Percentiles rank a stretch among this genome's conserved stretches.
Conservation (phyloP, 176 grass and related monocot species). For the Bonia amplexicaulis region DNA sequence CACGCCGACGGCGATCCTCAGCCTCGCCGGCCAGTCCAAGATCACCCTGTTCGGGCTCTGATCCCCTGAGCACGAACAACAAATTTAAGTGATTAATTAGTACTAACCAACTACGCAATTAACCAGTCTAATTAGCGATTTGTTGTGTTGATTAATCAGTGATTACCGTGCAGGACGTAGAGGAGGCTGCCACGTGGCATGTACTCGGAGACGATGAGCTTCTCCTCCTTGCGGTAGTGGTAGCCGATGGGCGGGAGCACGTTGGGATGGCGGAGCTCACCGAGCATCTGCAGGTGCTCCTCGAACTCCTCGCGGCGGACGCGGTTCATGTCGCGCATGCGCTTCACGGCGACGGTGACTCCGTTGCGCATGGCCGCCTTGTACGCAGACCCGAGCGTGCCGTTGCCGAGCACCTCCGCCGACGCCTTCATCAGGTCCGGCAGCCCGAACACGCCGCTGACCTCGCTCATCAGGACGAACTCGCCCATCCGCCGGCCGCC, state of each 20-base stretch:
- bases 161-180: slow-evolving; percentile 74
- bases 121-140: not conserved
- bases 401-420: slow-evolving; percentile 78
- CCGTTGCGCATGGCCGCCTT: slow-evolving; percentile 77
- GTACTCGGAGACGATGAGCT: slow-evolving; percentile 74
- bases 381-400: slow-evolving; percentile 68
- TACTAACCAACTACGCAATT: not conserved
- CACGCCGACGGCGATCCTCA: slow-evolving; percentile 49
- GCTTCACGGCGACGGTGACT: slow-evolving; percentile 59
- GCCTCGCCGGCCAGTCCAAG: slow-evolving; percentile 42
- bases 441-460: slow-evolving; percentile 50
- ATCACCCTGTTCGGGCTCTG: slow-evolving; percentile 36
- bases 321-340: slow-evolving; percentile 90
- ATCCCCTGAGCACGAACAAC: slow-evolving; percentile 35
- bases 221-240: slow-evolving; percentile 84
- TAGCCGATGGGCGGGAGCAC: slow-evolving; percentile 63
- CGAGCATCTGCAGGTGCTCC: slow-evolving; percentile 47
- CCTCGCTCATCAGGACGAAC: slow-evolving; percentile 51
- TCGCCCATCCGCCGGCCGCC: slow-evolving; percentile 27
- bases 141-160: not conserved
- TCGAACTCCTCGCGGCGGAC: slow-evolving; percentile 60
- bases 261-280: slow-evolving; percentile 67
- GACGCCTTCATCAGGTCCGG: slow-evolving; percentile 87
- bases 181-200: slow-evolving; percentile 76
- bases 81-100: not conserved